Conservation (phyloP, 257 asterid species). For the Echium plantagineum region DNA sequence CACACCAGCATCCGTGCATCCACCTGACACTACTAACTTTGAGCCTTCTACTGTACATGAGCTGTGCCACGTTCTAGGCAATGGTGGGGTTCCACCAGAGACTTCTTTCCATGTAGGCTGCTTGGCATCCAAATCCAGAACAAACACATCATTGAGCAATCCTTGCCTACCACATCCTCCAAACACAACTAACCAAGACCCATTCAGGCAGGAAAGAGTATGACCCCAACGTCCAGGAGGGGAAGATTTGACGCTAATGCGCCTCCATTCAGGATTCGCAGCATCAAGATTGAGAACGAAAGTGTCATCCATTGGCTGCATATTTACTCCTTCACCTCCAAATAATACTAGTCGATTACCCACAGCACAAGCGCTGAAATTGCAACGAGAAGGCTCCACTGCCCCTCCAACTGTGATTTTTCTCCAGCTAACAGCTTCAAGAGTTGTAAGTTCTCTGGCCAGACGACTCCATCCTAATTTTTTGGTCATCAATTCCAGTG, state of each 20-base stretch:
- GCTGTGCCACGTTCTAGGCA: constrained; percentile 84
- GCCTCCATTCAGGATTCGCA: constrained; percentile 63
- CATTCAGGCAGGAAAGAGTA: constrained; percentile 64
- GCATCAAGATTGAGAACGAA: constrained; percentile 79
- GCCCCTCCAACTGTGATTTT: constrained; percentile 74
- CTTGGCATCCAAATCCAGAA: constrained; percentile 71
- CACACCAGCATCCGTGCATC: constrained; percentile 82
- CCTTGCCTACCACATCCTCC: constrained; percentile 89
- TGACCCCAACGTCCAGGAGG: constrained; percentile 98
- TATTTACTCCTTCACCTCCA: constrained; percentile 88
- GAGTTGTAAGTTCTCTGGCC: constrained; percentile 82
- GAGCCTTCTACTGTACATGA: constrained; percentile 89
- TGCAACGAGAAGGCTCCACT: constrained; percentile 83
- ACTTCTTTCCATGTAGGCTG: constrained; percentile 87
- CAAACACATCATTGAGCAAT: constrained; percentile 68
- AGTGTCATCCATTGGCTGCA: constrained; percentile 96
- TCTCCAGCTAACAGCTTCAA: constrained; percentile 81
- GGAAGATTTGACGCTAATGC: constrained; percentile 60
- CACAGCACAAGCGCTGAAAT: constrained; percentile 84
- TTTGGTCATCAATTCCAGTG: constrained; percentile 65
- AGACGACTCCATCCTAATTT: constrained; percentile 82
- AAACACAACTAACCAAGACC: constrained; percentile 73
- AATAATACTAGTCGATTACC: constrained; percentile 75
- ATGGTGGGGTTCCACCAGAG: constrained; percentile 64
- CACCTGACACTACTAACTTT: constrained; percentile 75